These are phyloP conservation scores for Angomonas ambiguus DNA, from an alignment of 208 protist species.

Conservation along the genomic window DNA sequence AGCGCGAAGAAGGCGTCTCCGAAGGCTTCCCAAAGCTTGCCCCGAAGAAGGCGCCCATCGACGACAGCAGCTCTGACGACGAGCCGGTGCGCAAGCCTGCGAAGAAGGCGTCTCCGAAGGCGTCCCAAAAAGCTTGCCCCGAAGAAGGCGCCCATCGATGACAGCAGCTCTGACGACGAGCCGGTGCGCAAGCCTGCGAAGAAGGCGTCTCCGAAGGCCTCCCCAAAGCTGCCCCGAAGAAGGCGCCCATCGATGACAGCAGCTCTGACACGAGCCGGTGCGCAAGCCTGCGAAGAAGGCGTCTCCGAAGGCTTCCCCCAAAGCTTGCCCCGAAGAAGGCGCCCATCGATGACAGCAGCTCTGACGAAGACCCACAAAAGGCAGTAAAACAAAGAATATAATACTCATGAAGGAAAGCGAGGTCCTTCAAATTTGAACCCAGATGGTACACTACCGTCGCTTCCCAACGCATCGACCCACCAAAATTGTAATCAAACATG, in stretches of 20 bases:
- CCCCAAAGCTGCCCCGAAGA: slow-evolving; percentile 24
- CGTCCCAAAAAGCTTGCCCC: slow-evolving; percentile 1
- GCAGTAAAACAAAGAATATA: neutral
- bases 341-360: slow-evolving; percentile 19
- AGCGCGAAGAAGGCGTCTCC: slow-evolving; percentile 21
- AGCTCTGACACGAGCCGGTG: slow-evolving; percentile 32
- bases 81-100: slow-evolving; percentile 31
- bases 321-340: slow-evolving; percentile 20
- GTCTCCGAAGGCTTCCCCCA: slow-evolving; percentile 11
- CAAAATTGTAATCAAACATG: slow-evolving; percentile 53
- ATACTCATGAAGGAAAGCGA: slow-evolving; percentile 8
- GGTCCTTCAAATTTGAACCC: slow-evolving; percentile 31
- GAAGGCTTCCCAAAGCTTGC: slow-evolving; percentile 31
- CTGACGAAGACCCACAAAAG: slow-evolving; percentile 20
- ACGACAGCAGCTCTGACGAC: slow-evolving; percentile 42
- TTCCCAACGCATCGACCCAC: slow-evolving; percentile 79
- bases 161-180: slow-evolving; percentile 29
- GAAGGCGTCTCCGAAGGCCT: slow-evolving; percentile 28
- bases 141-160: slow-evolving; percentile 25
- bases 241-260: slow-evolving; percentile 25
- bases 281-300: slow-evolving; percentile 30
- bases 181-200: slow-evolving; percentile 39
- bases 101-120: slow-evolving; percentile 24
- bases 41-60: slow-evolving; percentile 46
- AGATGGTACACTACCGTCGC: slow-evolving; percentile 42